A percentile compares a stretch with the other conserved stretches of the same genome.
Evolutionary conservation across 2,329 filamentous ascomycete species (phyloP).

Genomic region (Aspergillus puulaauensis): DNA sequence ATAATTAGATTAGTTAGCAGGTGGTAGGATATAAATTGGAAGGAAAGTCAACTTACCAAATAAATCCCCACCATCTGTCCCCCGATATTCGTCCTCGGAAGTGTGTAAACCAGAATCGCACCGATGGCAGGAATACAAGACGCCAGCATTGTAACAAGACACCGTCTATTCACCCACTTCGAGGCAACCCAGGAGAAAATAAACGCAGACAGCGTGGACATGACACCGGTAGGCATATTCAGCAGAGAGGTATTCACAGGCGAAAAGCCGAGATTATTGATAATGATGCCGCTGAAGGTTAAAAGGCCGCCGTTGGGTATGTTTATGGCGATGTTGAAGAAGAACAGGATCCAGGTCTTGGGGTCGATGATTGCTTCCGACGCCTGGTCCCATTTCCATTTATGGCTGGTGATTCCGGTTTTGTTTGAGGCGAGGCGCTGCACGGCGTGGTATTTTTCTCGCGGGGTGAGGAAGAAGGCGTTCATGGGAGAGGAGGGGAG

Average conservation of each 20-base stretch:
- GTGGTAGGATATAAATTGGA: neutral
- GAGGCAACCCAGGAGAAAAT: constrained; percentile 30
- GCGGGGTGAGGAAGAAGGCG: constrained; percentile 57
- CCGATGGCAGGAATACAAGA: constrained; percentile 32
- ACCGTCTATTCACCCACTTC: constrained; percentile 29
- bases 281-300: constrained; percentile 40
- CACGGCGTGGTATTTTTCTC: constrained; percentile 53
- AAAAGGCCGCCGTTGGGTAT: constrained; percentile 40
- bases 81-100: constrained; percentile 33
- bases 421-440: constrained; percentile 38
- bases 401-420: constrained; percentile 36
- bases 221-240: constrained; percentile 37
- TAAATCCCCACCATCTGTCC: constrained; percentile 44
- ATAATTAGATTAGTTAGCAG: neutral
- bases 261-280: constrained; percentile 39
- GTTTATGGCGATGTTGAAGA: constrained; percentile 35
- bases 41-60: constrained; percentile 18
- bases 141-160: constrained; percentile 31
- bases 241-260: constrained; percentile 36
- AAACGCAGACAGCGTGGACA: constrained; percentile 34
- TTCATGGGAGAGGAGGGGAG: constrained; percentile 42
- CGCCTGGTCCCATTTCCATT: constrained; percentile 31
- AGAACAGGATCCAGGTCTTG: constrained; percentile 38
- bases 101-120: constrained; percentile 28
- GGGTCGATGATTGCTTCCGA: constrained; percentile 34